Evolutionary conservation across 805 yeast genomes (phyloP).

Genomic region (Blastobotrys mokoenaii): DNA sequence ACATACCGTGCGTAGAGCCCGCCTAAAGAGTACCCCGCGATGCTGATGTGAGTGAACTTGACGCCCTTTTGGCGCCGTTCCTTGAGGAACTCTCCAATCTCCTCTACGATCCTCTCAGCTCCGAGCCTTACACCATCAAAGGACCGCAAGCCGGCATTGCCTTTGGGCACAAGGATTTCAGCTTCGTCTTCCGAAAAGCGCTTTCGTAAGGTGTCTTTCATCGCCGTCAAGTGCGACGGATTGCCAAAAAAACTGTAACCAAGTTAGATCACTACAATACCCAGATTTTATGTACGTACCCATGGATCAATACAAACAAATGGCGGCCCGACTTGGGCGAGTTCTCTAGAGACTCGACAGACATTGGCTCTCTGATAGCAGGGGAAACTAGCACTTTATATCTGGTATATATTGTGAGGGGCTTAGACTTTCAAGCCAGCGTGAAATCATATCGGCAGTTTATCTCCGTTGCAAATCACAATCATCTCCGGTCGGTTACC

Average conservation of each 20-base stretch:
- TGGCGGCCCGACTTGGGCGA: constrained; percentile 33
- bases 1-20: constrained; percentile 75
- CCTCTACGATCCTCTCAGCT: constrained; percentile 54
- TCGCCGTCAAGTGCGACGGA: constrained; percentile 45
- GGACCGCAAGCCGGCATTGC: constrained; percentile 65
- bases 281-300: constrained; percentile 34
- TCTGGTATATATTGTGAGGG: neutral
- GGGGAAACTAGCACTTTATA: neutral
- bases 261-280: neutral
- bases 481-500: too few species aligned
- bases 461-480: too few species aligned
- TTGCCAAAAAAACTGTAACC: constrained; percentile 51
- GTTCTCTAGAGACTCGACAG: constrained; percentile 64
- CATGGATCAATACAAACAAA: constrained; percentile 67
- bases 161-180: constrained; percentile 35
- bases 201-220: constrained; percentile 36
- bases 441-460: too few species aligned
- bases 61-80: constrained; percentile 26
- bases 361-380: neutral
- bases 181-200: constrained; percentile 35
- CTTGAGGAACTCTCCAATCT: constrained; percentile 37
- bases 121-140: constrained; percentile 77
- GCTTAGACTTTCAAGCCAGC: too few species aligned
- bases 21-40: constrained; percentile 87
- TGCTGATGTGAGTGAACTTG: constrained; percentile 52